Base-by-base conservation (phyloP, 2,329 filamentous ascomycete genomes). In the Gaeumannomyces tritici region DNA sequence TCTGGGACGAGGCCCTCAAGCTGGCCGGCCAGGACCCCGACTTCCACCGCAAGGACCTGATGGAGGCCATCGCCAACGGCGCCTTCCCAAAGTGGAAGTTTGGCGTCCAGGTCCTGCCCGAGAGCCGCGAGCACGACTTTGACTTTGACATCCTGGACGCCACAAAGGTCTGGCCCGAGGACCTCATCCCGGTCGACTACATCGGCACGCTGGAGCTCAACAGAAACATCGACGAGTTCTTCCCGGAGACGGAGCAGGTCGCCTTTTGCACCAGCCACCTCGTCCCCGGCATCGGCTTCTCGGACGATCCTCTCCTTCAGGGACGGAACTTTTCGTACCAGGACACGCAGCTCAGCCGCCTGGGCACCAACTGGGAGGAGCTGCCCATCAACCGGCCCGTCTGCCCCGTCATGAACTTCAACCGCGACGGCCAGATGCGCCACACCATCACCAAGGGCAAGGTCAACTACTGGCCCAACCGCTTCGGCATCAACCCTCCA, bases 141-240 rank as follows among this genome's bases (percentile, higher is more conserved):
- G 90, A 93, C 8, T 93, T 95, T 64, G 91, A 95, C 69, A 88
- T 93, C 33, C 82, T 96, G 1, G 91, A 96, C 67, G 87, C 90
- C 0, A 96, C 91, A 51, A 95, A 96, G 76, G 74, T 93, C 29
- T 95, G 90, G 90, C 91, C 90, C 0, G 89, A 95, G 70, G 88
- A 93, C 15, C 74, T 86, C 0, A 78, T 92, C 0, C 90, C 90
- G 0, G 80, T 93, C 26, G 83, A 88, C 9, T 90, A 91, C 70
- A 89, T 96, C 62, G 91, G 90, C 54, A 84, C 93, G 73, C 72
- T 96, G 1, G 87, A 93, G 70, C 81, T 96, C 7, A 93, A 95
- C 78, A 83, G 83, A 62, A 93, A 91, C 64, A 80, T 89, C 1
- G 89, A 93, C 66, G 90, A 96, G 70, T 95, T 83, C 76, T 95